phyloP scores from a whole-genome alignment of 2,329 filamentous ascomycete genomes.

The Exophiala dermatitidis region DNA sequence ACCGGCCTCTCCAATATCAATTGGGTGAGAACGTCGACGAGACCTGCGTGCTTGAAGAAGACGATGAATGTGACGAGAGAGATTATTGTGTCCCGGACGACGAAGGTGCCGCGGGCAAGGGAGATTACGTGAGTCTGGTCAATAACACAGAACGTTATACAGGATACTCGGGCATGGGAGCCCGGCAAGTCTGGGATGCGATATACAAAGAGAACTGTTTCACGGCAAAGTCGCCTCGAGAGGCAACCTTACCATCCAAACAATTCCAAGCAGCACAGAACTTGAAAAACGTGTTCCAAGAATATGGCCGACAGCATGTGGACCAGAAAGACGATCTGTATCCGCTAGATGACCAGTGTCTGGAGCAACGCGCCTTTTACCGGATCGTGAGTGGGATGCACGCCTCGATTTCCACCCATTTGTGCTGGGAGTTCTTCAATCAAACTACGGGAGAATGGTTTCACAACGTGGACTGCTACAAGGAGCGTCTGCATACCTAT shows the following conservation, averaged over 20 bases:
- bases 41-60: constrained; percentile 94
- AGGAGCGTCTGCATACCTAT: constrained; percentile 70
- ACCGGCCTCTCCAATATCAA: constrained; percentile 70
- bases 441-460: constrained; percentile 90
- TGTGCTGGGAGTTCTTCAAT: constrained; percentile 95
- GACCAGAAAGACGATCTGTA: constrained; percentile 46
- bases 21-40: constrained; percentile 84
- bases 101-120: constrained; percentile 75
- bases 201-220: constrained; percentile 99
- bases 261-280: constrained; percentile 50
- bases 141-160: constrained; percentile 95
- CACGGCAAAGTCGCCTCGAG: constrained; percentile 40
- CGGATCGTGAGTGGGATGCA: constrained; percentile 95
- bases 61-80: constrained; percentile 91
- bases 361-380: constrained; percentile 99
- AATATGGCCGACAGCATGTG: constrained; percentile 48
- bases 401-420: constrained; percentile 88
- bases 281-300: constrained; percentile 53
- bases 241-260: constrained; percentile 23
- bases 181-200: constrained; percentile 89
- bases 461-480: constrained; percentile 85
- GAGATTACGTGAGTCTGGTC: constrained; percentile 90
- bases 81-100: constrained; percentile 97
- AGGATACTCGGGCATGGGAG: constrained; percentile 77
- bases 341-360: constrained; percentile 80